Conservation (phyloP, 192 early-diverging fungal species). For the Radiomyces spectabilis region DNA sequence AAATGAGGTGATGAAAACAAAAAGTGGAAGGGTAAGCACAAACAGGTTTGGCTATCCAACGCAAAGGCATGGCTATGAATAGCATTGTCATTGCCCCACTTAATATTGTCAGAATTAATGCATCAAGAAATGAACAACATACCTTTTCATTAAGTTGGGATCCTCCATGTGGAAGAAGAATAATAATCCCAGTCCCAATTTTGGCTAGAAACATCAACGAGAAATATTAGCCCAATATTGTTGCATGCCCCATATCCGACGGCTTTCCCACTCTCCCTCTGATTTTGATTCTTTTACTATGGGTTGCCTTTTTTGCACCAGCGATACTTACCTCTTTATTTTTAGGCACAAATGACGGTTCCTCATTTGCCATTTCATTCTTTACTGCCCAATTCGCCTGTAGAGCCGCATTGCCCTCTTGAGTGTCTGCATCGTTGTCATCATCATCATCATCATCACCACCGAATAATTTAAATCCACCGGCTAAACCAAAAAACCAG, state of each 20-base stretch:
- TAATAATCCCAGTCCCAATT: constrained; percentile 8
- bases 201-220: not conserved
- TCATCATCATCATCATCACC: constrained; percentile 12
- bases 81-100: too few species aligned
- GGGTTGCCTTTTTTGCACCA: too few species aligned
- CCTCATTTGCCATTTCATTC: not conserved
- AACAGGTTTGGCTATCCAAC: too few species aligned
- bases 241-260: too few species aligned
- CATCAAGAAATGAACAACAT: not conserved
- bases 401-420: too few species aligned
- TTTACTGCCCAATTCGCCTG: too few species aligned
- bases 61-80: too few species aligned
- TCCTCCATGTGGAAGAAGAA: constrained; percentile 22
- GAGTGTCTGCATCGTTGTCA: not conserved
- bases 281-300: too few species aligned
- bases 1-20: not conserved
- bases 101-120: not conserved
- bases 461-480: constrained; percentile 39
- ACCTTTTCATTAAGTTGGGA: constrained; percentile 18
- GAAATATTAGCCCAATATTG: not conserved
- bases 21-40: too few species aligned
- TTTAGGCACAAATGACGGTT: constrained; percentile 1
- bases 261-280: too few species aligned
- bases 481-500: not conserved
- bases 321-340: constrained; percentile 1